A percentile compares a stretch with the other conserved stretches of the same genome.
Conservation (phyloP, 1,284 basidiomycete genomes). For the Heterobasidion parviporum region DNA sequence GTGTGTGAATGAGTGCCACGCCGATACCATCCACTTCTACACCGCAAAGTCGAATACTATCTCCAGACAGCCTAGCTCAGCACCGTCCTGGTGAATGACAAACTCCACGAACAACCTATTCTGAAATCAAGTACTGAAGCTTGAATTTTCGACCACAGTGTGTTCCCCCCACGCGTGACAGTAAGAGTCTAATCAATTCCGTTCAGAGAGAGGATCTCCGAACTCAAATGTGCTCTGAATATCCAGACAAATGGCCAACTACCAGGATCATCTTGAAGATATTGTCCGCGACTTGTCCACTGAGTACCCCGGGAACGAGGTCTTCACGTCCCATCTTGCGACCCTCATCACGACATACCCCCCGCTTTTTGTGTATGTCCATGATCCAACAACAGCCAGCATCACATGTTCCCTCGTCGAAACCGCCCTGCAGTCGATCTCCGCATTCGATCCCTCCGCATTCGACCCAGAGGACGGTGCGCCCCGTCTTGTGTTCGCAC, state of each 20-base stretch:
- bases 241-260: constrained; percentile 4
- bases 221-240: no score
- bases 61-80: no score
- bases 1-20: no score
- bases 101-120: no score
- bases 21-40: no score
- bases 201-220: no score
- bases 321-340: constrained; percentile 29
- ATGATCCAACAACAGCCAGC: constrained; percentile 48
- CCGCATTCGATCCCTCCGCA: constrained; percentile 8
- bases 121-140: no score
- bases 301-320: constrained; percentile 22
- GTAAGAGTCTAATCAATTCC: no score
- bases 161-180: no score
- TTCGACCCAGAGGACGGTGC: constrained; percentile 10
- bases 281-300: constrained; percentile 6
- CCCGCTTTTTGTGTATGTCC: constrained; percentile 65
- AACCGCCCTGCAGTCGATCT: constrained; percentile 24
- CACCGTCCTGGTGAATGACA: no score
- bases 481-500: constrained; percentile 25
- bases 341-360: constrained; percentile 42
- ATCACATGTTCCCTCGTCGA: constrained; percentile 36
- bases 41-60: no score
- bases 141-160: no score
- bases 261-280: constrained; percentile 10